Evolutionary conservation across 768 basidiomycete genomes (phyloP).

Genomic region (Gyrodon lividus): DNA sequence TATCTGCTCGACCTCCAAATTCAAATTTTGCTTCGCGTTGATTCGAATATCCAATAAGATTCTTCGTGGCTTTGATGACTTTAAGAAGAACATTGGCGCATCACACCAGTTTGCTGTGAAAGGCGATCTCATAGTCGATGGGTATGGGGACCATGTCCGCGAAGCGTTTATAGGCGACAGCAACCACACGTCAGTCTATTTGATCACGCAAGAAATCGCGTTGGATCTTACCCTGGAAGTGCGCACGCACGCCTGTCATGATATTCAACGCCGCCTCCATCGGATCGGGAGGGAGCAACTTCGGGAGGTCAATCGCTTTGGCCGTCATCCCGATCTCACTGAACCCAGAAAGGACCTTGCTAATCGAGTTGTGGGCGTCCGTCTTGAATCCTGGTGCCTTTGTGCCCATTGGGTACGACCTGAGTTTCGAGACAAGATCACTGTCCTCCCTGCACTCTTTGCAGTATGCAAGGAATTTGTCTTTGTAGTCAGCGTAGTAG

Average conservation of each 20-base stretch:
- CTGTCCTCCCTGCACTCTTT: slow-evolving; percentile 26
- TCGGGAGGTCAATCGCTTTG: slow-evolving; percentile 42
- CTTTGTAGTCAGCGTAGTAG: slow-evolving; percentile 45
- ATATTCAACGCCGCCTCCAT: slow-evolving; percentile 57
- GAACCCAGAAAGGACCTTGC: slow-evolving; percentile 24
- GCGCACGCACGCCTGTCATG: slow-evolving; percentile 66
- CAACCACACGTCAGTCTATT: background rate
- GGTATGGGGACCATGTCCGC: slow-evolving; percentile 38
- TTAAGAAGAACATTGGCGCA: too few relatives aligned
- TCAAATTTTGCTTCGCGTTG: too few relatives aligned
- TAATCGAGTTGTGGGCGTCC: slow-evolving; percentile 16
- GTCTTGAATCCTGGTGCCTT: background rate
- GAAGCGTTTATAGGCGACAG: slow-evolving; percentile 46
- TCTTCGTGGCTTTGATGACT: too few relatives aligned
- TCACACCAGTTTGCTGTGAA: too few relatives aligned
- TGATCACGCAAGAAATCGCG: background rate
- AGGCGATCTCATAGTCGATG: slow-evolving; percentile 35
- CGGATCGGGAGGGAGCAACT: slow-evolving; percentile 46
- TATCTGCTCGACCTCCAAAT: too few relatives aligned
- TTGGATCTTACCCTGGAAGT: slow-evolving; percentile 58
- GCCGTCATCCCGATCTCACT: slow-evolving; percentile 25
- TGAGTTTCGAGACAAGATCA: slow-evolving; percentile 1
- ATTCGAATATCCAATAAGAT: too few relatives aligned
- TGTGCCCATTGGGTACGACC: background rate
- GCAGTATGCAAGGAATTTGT: slow-evolving; percentile 49